These are phyloP conservation scores for Crithidia expoeki DNA, from an alignment of 208 protist genomes.

Conservation along the genomic window DNA sequence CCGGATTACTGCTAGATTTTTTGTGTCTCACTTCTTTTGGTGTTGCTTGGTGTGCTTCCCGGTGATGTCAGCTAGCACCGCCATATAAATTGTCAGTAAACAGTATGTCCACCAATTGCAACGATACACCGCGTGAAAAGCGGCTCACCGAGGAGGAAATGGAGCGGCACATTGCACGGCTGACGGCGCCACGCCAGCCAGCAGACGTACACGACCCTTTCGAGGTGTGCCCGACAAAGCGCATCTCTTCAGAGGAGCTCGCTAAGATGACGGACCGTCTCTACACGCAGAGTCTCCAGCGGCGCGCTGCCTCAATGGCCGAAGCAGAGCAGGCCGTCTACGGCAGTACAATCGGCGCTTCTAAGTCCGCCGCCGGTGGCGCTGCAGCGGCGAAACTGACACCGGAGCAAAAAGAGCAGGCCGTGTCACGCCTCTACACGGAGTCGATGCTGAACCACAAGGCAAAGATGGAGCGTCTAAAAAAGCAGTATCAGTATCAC, in stretches of 20 bases:
- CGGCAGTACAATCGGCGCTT: neutral
- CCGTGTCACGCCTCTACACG: constrained; percentile 60
- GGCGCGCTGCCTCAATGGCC: constrained; percentile 34
- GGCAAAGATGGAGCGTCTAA: constrained; percentile 37
- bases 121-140: constrained; percentile 16
- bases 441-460: constrained; percentile 41
- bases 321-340: constrained; percentile 32
- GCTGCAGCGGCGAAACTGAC: constrained; percentile 10
- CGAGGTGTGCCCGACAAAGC: constrained; percentile 61
- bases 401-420: constrained; percentile 42
- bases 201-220: constrained; percentile 56
- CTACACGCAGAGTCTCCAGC: constrained; percentile 59
- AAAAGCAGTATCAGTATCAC: constrained; percentile 47
- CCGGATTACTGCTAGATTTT: too few relatives aligned
- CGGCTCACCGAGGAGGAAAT: constrained; percentile 59
- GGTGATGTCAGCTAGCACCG: neutral
- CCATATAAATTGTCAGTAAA: neutral
- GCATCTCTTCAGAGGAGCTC: constrained; percentile 50
- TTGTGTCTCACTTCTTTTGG: too few relatives aligned
- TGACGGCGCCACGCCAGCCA: constrained; percentile 39
- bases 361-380: neutral
- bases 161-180: constrained; percentile 58
- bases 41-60: neutral
- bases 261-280: constrained; percentile 71
- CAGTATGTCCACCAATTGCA: constrained; percentile 22